phyloP scores from a whole-genome alignment of 495 filamentous ascomycete species.

The Staphylotrichum longicolle region DNA sequence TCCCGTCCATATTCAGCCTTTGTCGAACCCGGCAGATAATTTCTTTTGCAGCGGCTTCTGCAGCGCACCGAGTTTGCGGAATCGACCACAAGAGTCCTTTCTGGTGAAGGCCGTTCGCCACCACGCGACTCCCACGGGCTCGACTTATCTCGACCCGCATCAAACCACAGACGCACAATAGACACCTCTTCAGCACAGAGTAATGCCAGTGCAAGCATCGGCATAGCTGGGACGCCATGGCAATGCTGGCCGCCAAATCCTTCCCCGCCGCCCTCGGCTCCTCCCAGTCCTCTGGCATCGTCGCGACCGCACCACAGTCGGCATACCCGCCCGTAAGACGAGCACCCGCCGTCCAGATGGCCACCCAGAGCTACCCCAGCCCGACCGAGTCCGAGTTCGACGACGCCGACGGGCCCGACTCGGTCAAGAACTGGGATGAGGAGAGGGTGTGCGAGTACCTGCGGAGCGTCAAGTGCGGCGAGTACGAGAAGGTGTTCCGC shows the following conservation, averaged over 20 bases:
- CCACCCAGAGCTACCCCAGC: constrained; percentile 70
- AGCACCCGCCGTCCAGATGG: constrained; percentile 52
- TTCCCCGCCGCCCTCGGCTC: constrained; percentile 64
- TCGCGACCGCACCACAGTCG: constrained; percentile 51
- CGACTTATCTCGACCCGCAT: too few species aligned
- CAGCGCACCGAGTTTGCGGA: constrained; percentile 8
- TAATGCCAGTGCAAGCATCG: not conserved
- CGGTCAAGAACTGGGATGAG: constrained; percentile 82
- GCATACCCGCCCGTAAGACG: constrained; percentile 55
- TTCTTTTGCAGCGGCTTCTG: constrained; percentile 7
- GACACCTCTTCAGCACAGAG: too few species aligned
- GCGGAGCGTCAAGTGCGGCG: constrained; percentile 80
- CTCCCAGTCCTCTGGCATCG: constrained; percentile 51
- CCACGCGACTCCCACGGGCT: too few species aligned
- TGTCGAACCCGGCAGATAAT: constrained; percentile 18
- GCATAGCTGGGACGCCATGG: constrained; percentile 51
- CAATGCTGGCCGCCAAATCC: constrained; percentile 84
- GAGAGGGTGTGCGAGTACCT: constrained; percentile 88
- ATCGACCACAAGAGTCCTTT: not conserved
- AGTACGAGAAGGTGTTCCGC: constrained; percentile 90
- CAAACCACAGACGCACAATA: not conserved
- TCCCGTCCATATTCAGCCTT: constrained; percentile 23
- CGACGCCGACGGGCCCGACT: constrained; percentile 58
- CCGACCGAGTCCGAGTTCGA: constrained; percentile 96
- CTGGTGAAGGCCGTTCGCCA: too few species aligned